Conservation (phyloP, 108 stramenopile species). For the Pseudonitzschia pungens region DNA sequence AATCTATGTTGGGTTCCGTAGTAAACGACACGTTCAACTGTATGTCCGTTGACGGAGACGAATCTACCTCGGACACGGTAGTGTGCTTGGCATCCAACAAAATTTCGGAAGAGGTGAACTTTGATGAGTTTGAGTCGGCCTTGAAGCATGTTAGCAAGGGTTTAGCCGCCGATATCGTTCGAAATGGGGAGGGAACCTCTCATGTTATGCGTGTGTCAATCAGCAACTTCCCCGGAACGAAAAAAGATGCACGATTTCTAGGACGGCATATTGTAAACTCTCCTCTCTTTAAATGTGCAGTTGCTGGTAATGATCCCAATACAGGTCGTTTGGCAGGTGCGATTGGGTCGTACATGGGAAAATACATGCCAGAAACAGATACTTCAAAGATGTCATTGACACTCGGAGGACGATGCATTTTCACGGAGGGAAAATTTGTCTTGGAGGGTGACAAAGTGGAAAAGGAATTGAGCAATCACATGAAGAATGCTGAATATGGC, state of each 20-base stretch:
- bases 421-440: constrained; percentile 87
- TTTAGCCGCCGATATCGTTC: constrained; percentile 92
- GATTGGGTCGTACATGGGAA: constrained; percentile 92
- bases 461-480: constrained; percentile 82
- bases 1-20: constrained; percentile 63
- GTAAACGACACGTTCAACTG: constrained; percentile 90
- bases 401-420: constrained; percentile 89
- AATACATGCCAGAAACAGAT: constrained; percentile 65
- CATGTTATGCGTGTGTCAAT: constrained; percentile 94
- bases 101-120: constrained; percentile 44
- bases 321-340: constrained; percentile 96
- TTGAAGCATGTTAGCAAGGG: constrained; percentile 74
- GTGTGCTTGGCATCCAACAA: constrained; percentile 85
- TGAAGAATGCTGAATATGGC: constrained; percentile 82
- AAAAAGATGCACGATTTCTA: constrained; percentile 79
- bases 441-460: constrained; percentile 92
- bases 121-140: constrained; percentile 78
- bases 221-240: constrained; percentile 78
- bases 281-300: constrained; percentile 95
- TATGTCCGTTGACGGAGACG: constrained; percentile 95
- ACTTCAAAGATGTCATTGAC: constrained; percentile 67
- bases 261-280: constrained; percentile 93
- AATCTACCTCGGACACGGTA: constrained; percentile 92
- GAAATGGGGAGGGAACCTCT: constrained; percentile 98
- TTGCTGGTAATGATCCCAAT: constrained; percentile 97